These are phyloP conservation scores for Clohesyomyces aquaticus DNA, from an alignment of 495 filamentous ascomycete genomes.

Conservation along the genomic window DNA sequence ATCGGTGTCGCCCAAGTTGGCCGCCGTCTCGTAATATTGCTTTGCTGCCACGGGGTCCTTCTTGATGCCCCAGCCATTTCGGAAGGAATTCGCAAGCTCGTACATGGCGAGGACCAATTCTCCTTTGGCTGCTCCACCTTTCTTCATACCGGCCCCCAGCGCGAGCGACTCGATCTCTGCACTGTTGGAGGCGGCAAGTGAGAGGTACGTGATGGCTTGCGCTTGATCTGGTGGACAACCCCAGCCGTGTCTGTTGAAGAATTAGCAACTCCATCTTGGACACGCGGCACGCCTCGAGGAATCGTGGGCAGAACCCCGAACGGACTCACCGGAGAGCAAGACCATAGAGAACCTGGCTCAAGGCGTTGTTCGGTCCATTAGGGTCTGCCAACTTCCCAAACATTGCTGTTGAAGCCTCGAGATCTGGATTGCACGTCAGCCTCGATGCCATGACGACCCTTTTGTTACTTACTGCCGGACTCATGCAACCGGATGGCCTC, in stretches of 20 bases:
- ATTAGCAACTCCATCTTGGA: slow-evolving; percentile 20
- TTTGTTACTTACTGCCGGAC: slow-evolving; percentile 61
- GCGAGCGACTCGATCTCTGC: slow-evolving; percentile 83
- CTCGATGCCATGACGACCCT: not conserved
- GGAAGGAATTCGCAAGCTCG: slow-evolving; percentile 92
- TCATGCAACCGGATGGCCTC: slow-evolving; percentile 96
- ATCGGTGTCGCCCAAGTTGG: slow-evolving; percentile 93
- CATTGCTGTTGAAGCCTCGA: slow-evolving; percentile 77
- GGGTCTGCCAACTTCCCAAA: slow-evolving; percentile 88
- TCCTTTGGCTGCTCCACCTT: slow-evolving; percentile 92
- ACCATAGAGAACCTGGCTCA: slow-evolving; percentile 95
- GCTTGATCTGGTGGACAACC: slow-evolving; percentile 73
- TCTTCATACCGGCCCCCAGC: slow-evolving; percentile 81
- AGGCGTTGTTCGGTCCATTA: slow-evolving; percentile 81
- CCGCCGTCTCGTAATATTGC: slow-evolving; percentile 96
- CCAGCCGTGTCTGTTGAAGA: slow-evolving; percentile 82
- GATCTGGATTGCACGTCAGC: slow-evolving; percentile 43
- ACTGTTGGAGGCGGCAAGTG: slow-evolving; percentile 86
- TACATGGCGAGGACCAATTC: slow-evolving; percentile 98
- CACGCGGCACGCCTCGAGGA: slow-evolving; percentile 15
- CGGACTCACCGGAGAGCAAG: slow-evolving; percentile 82
- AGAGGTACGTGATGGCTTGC: slow-evolving; percentile 79
- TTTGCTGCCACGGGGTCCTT: slow-evolving; percentile 87
- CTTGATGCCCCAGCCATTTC: slow-evolving; percentile 91
- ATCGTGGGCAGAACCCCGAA: too few species aligned